Base-by-base conservation (phyloP, 192 early-diverging fungal species). In the Entrophospora sp. region DNA sequence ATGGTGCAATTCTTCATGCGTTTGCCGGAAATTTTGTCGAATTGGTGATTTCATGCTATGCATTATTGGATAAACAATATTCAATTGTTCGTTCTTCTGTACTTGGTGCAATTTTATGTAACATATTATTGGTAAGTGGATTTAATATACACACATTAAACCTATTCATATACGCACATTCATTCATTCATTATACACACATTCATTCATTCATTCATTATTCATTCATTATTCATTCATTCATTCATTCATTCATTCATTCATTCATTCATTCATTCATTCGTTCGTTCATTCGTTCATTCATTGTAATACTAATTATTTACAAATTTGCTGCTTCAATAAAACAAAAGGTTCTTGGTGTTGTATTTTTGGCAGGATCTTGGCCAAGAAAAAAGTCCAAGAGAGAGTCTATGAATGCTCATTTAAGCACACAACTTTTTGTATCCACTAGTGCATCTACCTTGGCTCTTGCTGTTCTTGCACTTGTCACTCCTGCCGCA, bases 71-170 rank as follows among this genome's bases (percentile, higher is more conserved):
- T 10, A 69, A 68, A 35, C 31, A 69, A 2, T 64, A 73, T 20
- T 18, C 37, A 8, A 69, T 77, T 36, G 75, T 77, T 18, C 75
- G 73, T 38, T 72, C 75, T 24, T 70, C 90, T 5, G 74, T 95
- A 44, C 77, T 98, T 13, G 95, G 95, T 10, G 91, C 91, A 24
- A 92, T 98, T 64, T 77, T 98, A 16, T 91, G 89, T 63, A 98
- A 98, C 71, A 74, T 95, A 72, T 75, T 97, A 35, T 79, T 97
- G 57, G 86, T 96, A 71, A 5, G 31, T n/a, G n/a, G n/a, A n/a
- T n/a, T n/a, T n/a, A n/a, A n/a, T n/a, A n/a, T n/a, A n/a, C n/a
- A n/a, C n/a, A n/a, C n/a, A n/a, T n/a, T n/a, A n/a, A n/a, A n/a
- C n/a, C n/a, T n/a, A n/a, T n/a, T n/a, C n/a, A n/a, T n/a, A n/a